Evolutionary conservation across 1,284 basidiomycete species (phyloP).

Genomic region (Lentinula novae-zelandiae): DNA sequence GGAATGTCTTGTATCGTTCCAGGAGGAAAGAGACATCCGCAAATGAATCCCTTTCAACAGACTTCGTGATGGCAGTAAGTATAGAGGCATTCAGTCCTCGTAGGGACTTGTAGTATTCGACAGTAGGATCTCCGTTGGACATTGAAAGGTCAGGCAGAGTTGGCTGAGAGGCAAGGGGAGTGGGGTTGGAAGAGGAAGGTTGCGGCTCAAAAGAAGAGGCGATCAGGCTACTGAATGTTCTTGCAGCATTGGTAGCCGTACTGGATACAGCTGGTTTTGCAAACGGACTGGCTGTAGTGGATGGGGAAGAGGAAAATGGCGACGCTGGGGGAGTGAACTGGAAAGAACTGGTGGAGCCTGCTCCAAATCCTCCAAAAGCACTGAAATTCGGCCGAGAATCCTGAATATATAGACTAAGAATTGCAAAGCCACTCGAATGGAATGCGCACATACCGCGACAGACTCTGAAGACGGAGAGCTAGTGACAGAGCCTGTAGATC

Average conservation of each 20-base stretch:
- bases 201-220: conserved; percentile 9
- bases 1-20: conserved; percentile 63
- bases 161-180: conserved; percentile 11
- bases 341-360: conserved; percentile 26
- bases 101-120: conserved; percentile 67
- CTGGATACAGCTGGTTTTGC: conserved; percentile 23
- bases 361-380: conserved; percentile 48
- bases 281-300: conserved; percentile 3
- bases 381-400: not conserved
- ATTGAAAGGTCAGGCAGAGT: conserved; percentile 10
- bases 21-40: conserved; percentile 59
- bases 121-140: conserved; percentile 23
- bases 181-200: conserved; percentile 11
- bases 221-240: conserved; percentile 39
- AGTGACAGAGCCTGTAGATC: conserved; percentile 21
- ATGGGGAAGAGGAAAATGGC: conserved; percentile 17
- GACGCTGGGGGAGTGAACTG: conserved; percentile 26
- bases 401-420: not conserved
- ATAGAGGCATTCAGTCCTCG: conserved; percentile 81
- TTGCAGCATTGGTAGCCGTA: conserved; percentile 37
- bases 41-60: conserved; percentile 74
- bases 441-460: not conserved
- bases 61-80: conserved; percentile 56
- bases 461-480: conserved; percentile 6
- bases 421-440: not conserved